A percentile compares a stretch with the other conserved stretches of the same genome.
Evolutionary conservation across 2,329 filamentous ascomycete species (phyloP).

Genomic region (Aspergillus proliferans): DNA sequence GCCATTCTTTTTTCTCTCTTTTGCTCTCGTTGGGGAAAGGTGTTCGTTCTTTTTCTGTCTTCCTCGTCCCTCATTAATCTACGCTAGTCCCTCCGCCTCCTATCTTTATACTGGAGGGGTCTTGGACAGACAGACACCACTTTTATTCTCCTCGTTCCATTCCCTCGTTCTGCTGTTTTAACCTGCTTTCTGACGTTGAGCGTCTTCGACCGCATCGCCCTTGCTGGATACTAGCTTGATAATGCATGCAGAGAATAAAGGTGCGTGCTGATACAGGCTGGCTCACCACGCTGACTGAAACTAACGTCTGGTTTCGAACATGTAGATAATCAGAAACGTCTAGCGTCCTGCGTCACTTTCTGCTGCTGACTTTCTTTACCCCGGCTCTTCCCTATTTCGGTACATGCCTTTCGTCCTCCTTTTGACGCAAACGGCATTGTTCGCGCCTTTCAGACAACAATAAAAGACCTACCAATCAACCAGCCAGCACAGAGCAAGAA

Average conservation of each 20-base stretch:
- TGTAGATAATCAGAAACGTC: constrained; percentile 5
- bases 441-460: not conserved
- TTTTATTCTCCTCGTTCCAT: not conserved
- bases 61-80: no score
- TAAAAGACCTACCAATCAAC: not conserved
- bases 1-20: no score
- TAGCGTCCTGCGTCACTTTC: not conserved
- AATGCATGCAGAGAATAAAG: constrained; percentile 11
- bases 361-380: constrained; percentile 3
- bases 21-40: not conserved
- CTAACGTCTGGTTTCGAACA: constrained; percentile 1
- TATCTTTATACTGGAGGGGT: not conserved
- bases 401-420: not conserved
- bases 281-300: constrained; percentile 2
- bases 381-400: not conserved
- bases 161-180: not conserved
- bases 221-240: constrained; percentile 8
- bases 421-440: constrained; percentile 2
- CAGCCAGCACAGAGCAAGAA: not conserved
- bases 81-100: no score
- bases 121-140: not conserved
- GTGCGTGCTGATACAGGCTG: constrained; percentile 12
- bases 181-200: constrained; percentile 6
- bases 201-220: constrained; percentile 12
- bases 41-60: not conserved